phyloP scores from a whole-genome alignment of 2,329 filamentous ascomycete genomes.

The Fusarium transvaalense region DNA sequence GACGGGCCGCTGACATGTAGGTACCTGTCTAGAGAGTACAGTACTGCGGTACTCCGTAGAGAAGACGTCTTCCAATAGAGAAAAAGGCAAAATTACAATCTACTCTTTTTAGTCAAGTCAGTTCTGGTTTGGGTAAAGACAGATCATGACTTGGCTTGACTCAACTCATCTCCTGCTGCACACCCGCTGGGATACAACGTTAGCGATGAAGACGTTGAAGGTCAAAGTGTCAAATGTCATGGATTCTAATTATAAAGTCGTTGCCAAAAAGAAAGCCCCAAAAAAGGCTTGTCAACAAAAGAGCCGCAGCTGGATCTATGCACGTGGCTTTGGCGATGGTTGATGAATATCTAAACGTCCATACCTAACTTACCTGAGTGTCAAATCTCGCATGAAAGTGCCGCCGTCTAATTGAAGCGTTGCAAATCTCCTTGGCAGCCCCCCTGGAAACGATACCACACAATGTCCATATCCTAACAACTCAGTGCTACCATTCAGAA shows the following conservation, averaged over 20 bases:
- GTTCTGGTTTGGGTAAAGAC: neutral
- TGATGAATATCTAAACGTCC: neutral
- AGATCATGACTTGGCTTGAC: neutral
- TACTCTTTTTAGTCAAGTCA: neutral
- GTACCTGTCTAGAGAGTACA: too few relatives aligned
- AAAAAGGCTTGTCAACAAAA: constrained; percentile 8
- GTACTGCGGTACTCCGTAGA: too few relatives aligned
- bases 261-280: neutral
- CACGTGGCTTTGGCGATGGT: constrained; percentile 41
- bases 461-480: constrained; percentile 1
- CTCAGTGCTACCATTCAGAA: constrained; percentile 4
- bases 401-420: constrained; percentile 39
- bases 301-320: constrained; percentile 42
- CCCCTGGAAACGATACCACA: constrained; percentile 16
- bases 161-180: neutral
- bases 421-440: constrained; percentile 33
- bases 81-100: constrained; percentile 1
- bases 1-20: constrained; percentile 43
- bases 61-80: constrained; percentile 25
- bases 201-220: constrained; percentile 30
- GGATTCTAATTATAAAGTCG: constrained; percentile 5
- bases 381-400: constrained; percentile 33
- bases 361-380: neutral
- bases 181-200: constrained; percentile 31
- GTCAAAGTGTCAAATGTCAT: constrained; percentile 25